Base-by-base conservation (phyloP, 2,329 filamentous ascomycete species). In the Aspergillus uvarum region DNA sequence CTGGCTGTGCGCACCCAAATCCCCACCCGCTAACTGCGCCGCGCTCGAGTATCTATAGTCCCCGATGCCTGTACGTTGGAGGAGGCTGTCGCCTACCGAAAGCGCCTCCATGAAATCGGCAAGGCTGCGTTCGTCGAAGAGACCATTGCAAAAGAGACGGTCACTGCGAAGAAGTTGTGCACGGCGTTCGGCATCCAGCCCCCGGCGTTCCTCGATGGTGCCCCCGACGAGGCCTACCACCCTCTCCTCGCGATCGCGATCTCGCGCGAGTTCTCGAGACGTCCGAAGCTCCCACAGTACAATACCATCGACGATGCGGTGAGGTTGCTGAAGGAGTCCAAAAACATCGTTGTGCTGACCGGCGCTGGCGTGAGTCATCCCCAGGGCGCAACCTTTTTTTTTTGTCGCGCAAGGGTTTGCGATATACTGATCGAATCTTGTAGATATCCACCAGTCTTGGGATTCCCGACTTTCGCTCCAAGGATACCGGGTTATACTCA, bases 401-500 rank as follows among this genome's bases (percentile, higher is more conserved):
- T 21, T 50, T 0, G 16, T 31, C 31, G 7, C 21, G 26, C 22
- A 56, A 14, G 14, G 10, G n/a, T 24, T 29, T 12, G 22, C 7
- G 16, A 19, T 47, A 31, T 53, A 51, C 60, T 67, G 14, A 65
- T 48, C 26, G 21, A 31, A 14, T 32, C 31, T 19, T 14, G 35
- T 50, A 82, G 77, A 98, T 99, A 67, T 97, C 93, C 26, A 99
- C 95, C 0, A 96, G 92, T 54, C 86, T 99, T 21, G 95, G 95
- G 62, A 98, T 99, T 61, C 95, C 95, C 4, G 95, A 99, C 75
- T 99, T 99, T 72, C 89, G 95, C 66, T 97, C 93, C 55, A 95
- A 95, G 75, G 90, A 91, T 70, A 96, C 89, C 1, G 94, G 94
- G 53, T 88, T 98, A 58, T 98, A 98, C 78, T 89, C 92, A 50